phyloP scores from a whole-genome alignment of 768 basidiomycete genomes.

The Chiua virens region DNA sequence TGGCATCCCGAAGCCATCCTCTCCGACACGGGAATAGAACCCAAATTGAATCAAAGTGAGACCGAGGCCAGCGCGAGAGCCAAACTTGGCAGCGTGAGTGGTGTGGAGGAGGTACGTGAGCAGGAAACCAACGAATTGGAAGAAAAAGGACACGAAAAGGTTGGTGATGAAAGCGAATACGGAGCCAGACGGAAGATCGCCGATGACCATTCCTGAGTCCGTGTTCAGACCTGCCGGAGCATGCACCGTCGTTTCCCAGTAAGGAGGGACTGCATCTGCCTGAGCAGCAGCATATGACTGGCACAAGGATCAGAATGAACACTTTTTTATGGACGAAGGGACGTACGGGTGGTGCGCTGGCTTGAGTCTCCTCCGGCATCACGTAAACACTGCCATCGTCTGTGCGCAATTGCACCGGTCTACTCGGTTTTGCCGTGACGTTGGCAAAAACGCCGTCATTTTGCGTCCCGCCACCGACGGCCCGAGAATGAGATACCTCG shows the following conservation, averaged over 20 bases:
- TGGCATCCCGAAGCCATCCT: constrained; percentile 28
- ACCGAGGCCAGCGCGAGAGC: constrained; percentile 93
- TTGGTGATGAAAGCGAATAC: constrained; percentile 72
- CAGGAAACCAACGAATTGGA: constrained; percentile 93
- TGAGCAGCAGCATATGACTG: constrained; percentile 88
- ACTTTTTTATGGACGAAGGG: background rate
- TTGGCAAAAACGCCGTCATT: constrained; percentile 98
- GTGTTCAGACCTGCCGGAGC: constrained; percentile 58
- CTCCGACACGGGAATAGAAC: constrained; percentile 58
- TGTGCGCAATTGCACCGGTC: constrained; percentile 41
- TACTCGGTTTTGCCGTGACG: constrained; percentile 82
- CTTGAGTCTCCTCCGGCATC: constrained; percentile 80
- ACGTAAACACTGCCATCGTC: constrained; percentile 59
- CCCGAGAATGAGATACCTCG: constrained; percentile 27
- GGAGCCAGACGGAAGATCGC: constrained; percentile 86
- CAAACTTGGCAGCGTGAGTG: constrained; percentile 91
- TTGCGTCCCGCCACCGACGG: constrained; percentile 66
- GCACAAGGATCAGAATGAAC: background rate
- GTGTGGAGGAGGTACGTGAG: constrained; percentile 92
- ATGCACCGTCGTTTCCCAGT: constrained; percentile 96
- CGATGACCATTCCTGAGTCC: constrained; percentile 76
- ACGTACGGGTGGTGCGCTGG: constrained; percentile 84
- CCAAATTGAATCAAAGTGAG: constrained; percentile 94
- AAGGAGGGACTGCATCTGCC: constrained; percentile 87
- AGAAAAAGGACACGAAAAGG: constrained; percentile 87